phyloP scores from a whole-genome alignment of 805 yeast genomes.

The Komagataella populi region DNA sequence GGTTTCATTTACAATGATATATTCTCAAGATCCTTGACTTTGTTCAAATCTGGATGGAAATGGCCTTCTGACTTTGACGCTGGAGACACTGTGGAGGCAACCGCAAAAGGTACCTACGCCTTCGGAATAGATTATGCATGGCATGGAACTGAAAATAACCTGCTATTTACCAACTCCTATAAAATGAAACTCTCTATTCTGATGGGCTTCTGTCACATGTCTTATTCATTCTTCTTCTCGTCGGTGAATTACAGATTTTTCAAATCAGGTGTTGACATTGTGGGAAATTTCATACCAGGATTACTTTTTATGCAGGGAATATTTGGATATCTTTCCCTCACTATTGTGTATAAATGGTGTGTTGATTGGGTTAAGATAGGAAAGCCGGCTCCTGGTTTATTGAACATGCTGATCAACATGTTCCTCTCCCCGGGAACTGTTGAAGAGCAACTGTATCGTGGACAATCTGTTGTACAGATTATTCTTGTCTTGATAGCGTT shows the following conservation, averaged over 20 bases:
- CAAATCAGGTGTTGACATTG: slow-evolving; percentile 46
- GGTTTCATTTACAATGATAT: slow-evolving; percentile 64
- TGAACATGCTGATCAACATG: slow-evolving; percentile 68
- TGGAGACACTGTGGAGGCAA: slow-evolving; percentile 34
- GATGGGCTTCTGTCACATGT: slow-evolving; percentile 69
- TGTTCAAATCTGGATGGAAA: slow-evolving; percentile 60
- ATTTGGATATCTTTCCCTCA: slow-evolving; percentile 56
- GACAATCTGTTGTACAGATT: slow-evolving; percentile 50
- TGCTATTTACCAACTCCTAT: slow-evolving; percentile 58
- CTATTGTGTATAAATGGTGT: slow-evolving; percentile 63
- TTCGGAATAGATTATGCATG: slow-evolving; percentile 62
- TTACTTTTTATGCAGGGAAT: slow-evolving; percentile 64
- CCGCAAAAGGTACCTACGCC: slow-evolving; percentile 36
- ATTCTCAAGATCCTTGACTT: slow-evolving; percentile 54
- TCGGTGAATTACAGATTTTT: slow-evolving; percentile 47
- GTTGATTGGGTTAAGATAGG: slow-evolving; percentile 54
- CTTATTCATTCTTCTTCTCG: slow-evolving; percentile 57
- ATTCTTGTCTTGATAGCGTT: slow-evolving; percentile 43
- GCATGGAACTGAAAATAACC: slow-evolving; percentile 70
- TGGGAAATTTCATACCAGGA: slow-evolving; percentile 67
- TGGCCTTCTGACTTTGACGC: slow-evolving; percentile 42
- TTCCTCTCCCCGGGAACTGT: slow-evolving; percentile 59
- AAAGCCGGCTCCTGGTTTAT: slow-evolving; percentile 56
- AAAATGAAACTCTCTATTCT: slow-evolving; percentile 67
- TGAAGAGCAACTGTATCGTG: slow-evolving; percentile 51